Percentiles rank a stretch among this genome's conserved stretches.
These are phyloP conservation scores for Mycena crocata DNA, from an alignment of 768 basidiomycete genomes.

Conservation along the genomic window DNA sequence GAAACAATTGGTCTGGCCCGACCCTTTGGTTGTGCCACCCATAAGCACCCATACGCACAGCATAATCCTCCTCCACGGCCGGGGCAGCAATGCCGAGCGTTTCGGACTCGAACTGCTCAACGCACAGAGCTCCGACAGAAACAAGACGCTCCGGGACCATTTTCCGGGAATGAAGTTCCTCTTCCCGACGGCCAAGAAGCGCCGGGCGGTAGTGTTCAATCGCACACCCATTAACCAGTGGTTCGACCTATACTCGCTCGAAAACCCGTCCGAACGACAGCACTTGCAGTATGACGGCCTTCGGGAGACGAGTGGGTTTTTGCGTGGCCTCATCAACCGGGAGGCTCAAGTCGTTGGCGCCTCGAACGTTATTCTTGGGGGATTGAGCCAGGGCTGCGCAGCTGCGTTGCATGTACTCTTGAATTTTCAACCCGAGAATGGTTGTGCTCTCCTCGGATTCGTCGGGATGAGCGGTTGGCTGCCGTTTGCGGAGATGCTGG, in stretches of 20 bases:
- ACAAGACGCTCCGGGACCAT: slow-evolving; percentile 12
- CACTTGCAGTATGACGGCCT: slow-evolving; percentile 26
- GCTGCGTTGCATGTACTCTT: slow-evolving; percentile 22
- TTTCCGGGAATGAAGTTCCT: slow-evolving; percentile 26
- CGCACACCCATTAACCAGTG: slow-evolving; percentile 28
- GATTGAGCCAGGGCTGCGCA: slow-evolving; percentile 27
- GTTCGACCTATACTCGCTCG: slow-evolving; percentile 20
- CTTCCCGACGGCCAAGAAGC: slow-evolving; percentile 27
- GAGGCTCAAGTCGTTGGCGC: slow-evolving; percentile 18
- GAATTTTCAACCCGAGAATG: slow-evolving; percentile 15
- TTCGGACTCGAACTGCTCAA: slow-evolving; percentile 23
- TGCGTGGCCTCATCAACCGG: slow-evolving; percentile 9
- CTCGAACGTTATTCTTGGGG: slow-evolving; percentile 11
- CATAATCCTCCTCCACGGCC: slow-evolving; percentile 25
- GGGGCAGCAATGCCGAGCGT: slow-evolving; percentile 28
- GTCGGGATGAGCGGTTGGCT: slow-evolving; percentile 28
- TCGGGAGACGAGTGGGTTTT: slow-evolving; percentile 15
- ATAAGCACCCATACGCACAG: slow-evolving; percentile 19
- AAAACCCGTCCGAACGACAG: not conserved
- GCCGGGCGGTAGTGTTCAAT: slow-evolving; percentile 21
- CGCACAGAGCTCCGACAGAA: not conserved
- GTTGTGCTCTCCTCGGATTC: slow-evolving; percentile 5
- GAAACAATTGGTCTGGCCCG: slow-evolving; percentile 23
- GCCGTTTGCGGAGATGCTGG: slow-evolving; percentile 16
- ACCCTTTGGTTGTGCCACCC: slow-evolving; percentile 18